phyloP scores from a whole-genome alignment of 345 rosid genomes.

The Aurinia saxatilis region DNA sequence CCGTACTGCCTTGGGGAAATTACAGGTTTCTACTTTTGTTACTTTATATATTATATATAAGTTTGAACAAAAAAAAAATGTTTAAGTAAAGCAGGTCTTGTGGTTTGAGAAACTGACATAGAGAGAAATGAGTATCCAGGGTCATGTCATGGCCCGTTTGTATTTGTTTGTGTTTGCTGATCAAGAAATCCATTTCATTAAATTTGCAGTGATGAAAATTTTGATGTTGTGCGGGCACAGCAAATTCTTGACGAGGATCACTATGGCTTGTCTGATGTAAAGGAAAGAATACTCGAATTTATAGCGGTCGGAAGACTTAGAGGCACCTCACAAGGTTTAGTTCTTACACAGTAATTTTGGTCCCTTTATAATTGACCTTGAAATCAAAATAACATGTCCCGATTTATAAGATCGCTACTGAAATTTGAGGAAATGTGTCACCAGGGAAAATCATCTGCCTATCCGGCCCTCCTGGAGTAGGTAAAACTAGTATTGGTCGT shows the following conservation, averaged over 20 bases:
- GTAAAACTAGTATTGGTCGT: slow-evolving; percentile 98
- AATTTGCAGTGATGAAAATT: slow-evolving; percentile 83
- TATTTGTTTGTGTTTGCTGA: slow-evolving; percentile 6
- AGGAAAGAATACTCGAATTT: slow-evolving; percentile 96
- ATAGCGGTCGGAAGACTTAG: slow-evolving; percentile 98
- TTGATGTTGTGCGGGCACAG: slow-evolving; percentile 85
- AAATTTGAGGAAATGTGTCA: slow-evolving; percentile 14
- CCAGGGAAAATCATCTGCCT: slow-evolving; percentile 98
- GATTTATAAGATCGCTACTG: slow-evolving; percentile 1
- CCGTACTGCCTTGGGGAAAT: slow-evolving; percentile 94
- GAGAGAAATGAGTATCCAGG: not conserved
- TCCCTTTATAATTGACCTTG: slow-evolving; percentile 12
- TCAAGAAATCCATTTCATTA: not conserved
- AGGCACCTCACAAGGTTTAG: slow-evolving; percentile 91
- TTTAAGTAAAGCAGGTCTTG: not conserved
- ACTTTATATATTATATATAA: not conserved
- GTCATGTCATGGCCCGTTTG: not conserved
- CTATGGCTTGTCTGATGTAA: slow-evolving; percentile 93
- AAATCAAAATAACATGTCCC: not conserved
- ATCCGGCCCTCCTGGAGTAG: slow-evolving; percentile 99
- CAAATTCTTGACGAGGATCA: slow-evolving; percentile 95
- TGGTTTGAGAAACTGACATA: slow-evolving; percentile 1
- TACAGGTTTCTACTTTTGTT: slow-evolving; percentile 56
- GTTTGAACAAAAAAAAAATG: no score
- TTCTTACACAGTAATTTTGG: slow-evolving; percentile 3